Percentiles rank a stretch among this genome's conserved stretches.
phyloP scores from a whole-genome alignment of 2,329 filamentous ascomycete species.

The Lecanicillium sp. region DNA sequence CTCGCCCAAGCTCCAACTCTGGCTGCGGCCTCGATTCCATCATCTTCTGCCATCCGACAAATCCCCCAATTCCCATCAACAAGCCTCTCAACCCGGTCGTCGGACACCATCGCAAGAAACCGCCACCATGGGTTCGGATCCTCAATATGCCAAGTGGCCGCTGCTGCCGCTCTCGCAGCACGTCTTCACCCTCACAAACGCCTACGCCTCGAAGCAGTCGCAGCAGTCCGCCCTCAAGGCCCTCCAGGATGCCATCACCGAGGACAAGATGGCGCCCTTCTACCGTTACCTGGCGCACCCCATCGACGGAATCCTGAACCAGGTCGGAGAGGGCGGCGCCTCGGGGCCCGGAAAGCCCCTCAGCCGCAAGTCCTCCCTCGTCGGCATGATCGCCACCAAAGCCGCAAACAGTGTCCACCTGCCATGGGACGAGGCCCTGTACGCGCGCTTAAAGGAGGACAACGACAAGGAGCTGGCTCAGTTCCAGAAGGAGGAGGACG shows the following conservation, averaged over 20 bases:
- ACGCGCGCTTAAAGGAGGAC: constrained; percentile 67
- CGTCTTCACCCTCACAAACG: constrained; percentile 81
- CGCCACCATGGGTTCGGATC: constrained; percentile 66
- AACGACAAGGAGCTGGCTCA: constrained; percentile 72
- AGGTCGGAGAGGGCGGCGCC: constrained; percentile 56
- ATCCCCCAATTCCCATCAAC: constrained; percentile 9
- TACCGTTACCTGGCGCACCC: constrained; percentile 82
- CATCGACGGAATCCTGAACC: constrained; percentile 74
- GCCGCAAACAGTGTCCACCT: constrained; percentile 61
- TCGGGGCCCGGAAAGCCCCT: constrained; percentile 50
- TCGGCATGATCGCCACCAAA: constrained; percentile 70
- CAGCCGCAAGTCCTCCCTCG: constrained; percentile 62
- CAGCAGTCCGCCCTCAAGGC: constrained; percentile 68
- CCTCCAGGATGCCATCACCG: constrained; percentile 74
- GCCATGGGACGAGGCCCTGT: constrained; percentile 86
- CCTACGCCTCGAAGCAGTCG: constrained; percentile 57
- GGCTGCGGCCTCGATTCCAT: constrained; percentile 5
- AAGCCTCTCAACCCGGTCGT: constrained; percentile 1
- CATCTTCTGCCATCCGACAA: constrained; percentile 13
- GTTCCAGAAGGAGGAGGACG: constrained; percentile 82
- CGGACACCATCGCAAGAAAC: constrained; percentile 1
- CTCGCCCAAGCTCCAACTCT: constrained; percentile 4
- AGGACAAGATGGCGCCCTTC: constrained; percentile 82
- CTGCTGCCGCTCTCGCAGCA: constrained; percentile 76
- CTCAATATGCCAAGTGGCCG: constrained; percentile 80